Evolutionary conservation across 2,329 filamentous ascomycete genomes (phyloP), one percentile per base, ranked within the genome.

Genomic region (Cucurbitaria berberidis): DNA sequence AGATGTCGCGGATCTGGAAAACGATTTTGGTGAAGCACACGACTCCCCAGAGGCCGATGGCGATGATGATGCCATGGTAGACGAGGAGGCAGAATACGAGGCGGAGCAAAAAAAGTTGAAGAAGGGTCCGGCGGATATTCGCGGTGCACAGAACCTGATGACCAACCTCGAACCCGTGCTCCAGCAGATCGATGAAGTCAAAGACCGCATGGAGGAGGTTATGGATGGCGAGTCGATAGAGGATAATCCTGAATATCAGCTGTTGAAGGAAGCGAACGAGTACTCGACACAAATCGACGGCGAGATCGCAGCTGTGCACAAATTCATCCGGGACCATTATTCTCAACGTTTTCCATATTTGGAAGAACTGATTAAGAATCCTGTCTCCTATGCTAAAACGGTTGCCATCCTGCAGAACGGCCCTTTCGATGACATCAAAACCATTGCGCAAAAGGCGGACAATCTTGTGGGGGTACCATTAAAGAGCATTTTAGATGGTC

Each of bases 311-410:
- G 84, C 95, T 7, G 90, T 98, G 19, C 95, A 99, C 81, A 99
- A 99, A 77, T 96, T 91, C 75, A 91, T 97, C 54, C 86, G 93
- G 68, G 95, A 99, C 69, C 91, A 97, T 76, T 99, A 99, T 78
- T 96, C 93, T 9, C 84, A 89, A 16, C 86, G 93, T 55, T 99
- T 98, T 68, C 93, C 95, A 0, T 93, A 97, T 76, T 84, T 99
- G 35, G 95, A 99, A 75, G 86, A 84, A 16, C 84, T 99, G 29
- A 89, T 99, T 55, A 91, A 90, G 51, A 96, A 93, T 67, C 92
- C 95, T 1, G 83, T 98, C 45, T 91, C 97, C 72, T 99, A 97
- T 77, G 92, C 93, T 24, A 96, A 96, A 78, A 91, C 95, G 0
- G 95, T 98, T 8, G 88, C 91, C 3, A 96, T 98, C 60, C 84